Evolutionary conservation across 2,329 filamentous ascomycete genomes (phyloP).

Genomic region (Nothopassalora personata): DNA sequence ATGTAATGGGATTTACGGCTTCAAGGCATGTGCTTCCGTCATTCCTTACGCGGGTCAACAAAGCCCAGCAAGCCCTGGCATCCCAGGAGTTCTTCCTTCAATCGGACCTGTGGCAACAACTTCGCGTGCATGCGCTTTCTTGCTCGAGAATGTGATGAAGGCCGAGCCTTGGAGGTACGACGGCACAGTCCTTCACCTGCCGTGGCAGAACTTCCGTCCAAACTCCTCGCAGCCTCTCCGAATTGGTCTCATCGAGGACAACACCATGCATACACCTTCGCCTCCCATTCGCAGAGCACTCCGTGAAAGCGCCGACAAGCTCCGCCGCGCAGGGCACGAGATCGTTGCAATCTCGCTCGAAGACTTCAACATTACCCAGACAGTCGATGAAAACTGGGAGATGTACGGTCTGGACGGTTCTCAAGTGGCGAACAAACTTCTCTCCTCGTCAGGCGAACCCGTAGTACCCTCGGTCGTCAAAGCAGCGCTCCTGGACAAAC

Average conservation of each 20-base stretch:
- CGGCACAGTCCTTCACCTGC: constrained; percentile 13
- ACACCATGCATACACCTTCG: constrained; percentile 46
- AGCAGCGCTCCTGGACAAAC: neutral
- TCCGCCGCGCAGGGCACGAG: neutral
- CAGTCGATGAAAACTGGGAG: neutral
- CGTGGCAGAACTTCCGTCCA: constrained; percentile 5
- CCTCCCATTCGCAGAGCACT: constrained; percentile 47
- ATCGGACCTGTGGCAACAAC: constrained; percentile 22
- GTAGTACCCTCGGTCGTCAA: neutral
- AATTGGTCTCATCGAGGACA: constrained; percentile 47
- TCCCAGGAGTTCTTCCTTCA: constrained; percentile 29
- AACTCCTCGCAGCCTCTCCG: constrained; percentile 31
- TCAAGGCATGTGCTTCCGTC: constrained; percentile 15
- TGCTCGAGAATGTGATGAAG: constrained; percentile 14
- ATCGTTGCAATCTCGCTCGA: neutral
- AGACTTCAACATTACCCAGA: neutral
- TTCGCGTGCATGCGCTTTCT: constrained; percentile 14
- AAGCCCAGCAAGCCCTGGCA: constrained; percentile 29
- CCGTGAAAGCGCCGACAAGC: constrained; percentile 15
- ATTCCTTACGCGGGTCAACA: constrained; percentile 32
- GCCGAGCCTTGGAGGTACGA: constrained; percentile 17
- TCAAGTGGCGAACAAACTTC: neutral
- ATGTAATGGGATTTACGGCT: constrained; percentile 45
- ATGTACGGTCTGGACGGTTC: neutral
- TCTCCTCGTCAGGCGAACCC: neutral